Evolutionary conservation across 352 stramenopile species (phyloP).

Genomic region (Pythium phragmiticola): DNA sequence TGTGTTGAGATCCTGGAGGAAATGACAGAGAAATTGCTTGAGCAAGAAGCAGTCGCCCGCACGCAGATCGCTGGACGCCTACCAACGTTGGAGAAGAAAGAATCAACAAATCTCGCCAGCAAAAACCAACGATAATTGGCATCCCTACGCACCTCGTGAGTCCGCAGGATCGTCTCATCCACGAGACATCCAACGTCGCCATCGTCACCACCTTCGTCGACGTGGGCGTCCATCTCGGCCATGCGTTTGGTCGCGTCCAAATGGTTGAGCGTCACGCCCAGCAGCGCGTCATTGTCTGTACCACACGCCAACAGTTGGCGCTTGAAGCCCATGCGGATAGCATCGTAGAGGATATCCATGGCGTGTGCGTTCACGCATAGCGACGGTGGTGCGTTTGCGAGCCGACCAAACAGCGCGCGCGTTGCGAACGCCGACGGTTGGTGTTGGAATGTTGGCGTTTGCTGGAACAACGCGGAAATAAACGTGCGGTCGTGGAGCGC

Average conservation of each 20-base stretch:
- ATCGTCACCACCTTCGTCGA: conserved; percentile 7
- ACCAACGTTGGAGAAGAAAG: conserved; percentile 9
- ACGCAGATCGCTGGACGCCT: conserved; percentile 57
- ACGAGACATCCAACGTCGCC: conserved; percentile 39
- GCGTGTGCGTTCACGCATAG: conserved; percentile 90
- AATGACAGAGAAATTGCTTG: conserved; percentile 62
- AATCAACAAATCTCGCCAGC: not conserved
- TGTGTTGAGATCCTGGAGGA: not conserved
- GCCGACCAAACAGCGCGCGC: conserved; percentile 84
- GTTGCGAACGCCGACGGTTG: conserved; percentile 82
- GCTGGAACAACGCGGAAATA: conserved; percentile 88
- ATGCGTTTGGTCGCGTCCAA: conserved; percentile 66
- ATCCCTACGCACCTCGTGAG: conserved; percentile 30
- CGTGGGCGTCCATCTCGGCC: conserved; percentile 22
- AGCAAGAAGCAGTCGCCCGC: conserved; percentile 70
- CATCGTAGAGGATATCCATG: conserved; percentile 92
- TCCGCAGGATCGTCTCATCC: conserved; percentile 69
- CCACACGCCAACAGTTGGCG: conserved; percentile 81
- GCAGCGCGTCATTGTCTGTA: conserved; percentile 68
- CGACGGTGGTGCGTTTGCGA: conserved; percentile 88
- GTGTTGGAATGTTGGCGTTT: conserved; percentile 17
- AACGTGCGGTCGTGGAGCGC: conserved; percentile 91
- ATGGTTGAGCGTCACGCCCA: conserved; percentile 85
- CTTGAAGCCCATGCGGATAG: conserved; percentile 93
- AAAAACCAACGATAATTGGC: not conserved